Base-by-base conservation (phyloP, 2,329 filamentous ascomycete genomes). In the Emergomyces pasteurianus region DNA sequence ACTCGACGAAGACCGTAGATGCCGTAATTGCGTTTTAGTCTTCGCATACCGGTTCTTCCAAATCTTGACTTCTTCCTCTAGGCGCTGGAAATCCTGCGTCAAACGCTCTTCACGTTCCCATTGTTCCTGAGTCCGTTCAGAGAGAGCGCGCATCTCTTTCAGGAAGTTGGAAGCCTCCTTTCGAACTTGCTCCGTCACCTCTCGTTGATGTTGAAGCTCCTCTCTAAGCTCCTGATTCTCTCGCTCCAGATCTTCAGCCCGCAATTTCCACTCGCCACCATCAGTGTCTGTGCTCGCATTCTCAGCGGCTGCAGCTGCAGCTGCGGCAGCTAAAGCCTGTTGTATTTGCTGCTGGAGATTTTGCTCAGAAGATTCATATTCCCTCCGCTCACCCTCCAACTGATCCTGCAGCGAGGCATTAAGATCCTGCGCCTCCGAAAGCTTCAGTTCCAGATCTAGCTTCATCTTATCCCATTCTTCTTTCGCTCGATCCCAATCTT, bases 11-110 rank as follows among this genome's bases (percentile, higher is more conserved):
- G 89, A 86, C 58, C 90, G 86, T 71, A 96, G 81, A 69, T 83
- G 88, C 58, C 92, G 85, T 56, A 95, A 79, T 73, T 96, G 92
- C 2, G 92, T 89, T 77, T 95, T 96, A 43, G 89, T 83, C 66
- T 87, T 88, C 31, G 91, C 88, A 70, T 96, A 97, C 53, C 92
- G 88, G 67, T 87, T 85, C 71, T 91, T 90, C 94, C 94, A 99
- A 58, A 92, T 86, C 60, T 88, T 87, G 54, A 95, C 85, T 71
- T 97, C 91, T 26, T 84, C 80, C 73, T 96, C 90, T 6, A 99
- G 81, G 60, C 83, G 80, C 61, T 88, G 81, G 38, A 96, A 86
- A 53, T 88, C 88, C 64, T 82, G 83, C 60, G 88, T 85, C 65
- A 97, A 80, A 67, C 86, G 84, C 58, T 90, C 85, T 73, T 97